These are phyloP conservation scores for Coelastrella sp. DNA, from an alignment of 139 green algal genomes.

Conservation along the genomic window DNA sequence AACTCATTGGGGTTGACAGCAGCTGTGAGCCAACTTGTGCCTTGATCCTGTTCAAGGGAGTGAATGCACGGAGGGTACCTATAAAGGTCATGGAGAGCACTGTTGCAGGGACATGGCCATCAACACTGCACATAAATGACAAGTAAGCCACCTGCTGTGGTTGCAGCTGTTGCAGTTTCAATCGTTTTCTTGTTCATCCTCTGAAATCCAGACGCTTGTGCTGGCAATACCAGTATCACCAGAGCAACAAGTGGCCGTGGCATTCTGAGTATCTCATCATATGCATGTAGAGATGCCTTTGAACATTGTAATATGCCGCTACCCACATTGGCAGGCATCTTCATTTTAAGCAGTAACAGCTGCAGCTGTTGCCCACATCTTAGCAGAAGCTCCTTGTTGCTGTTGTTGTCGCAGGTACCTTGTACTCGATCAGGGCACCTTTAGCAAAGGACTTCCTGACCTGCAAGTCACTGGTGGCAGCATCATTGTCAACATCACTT, in stretches of 20 bases:
- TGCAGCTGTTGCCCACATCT: too few relatives aligned
- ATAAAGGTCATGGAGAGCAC: conserved; percentile 40
- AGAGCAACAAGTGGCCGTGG: background rate
- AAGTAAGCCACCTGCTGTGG: conserved; percentile 7
- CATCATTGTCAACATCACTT: conserved; percentile 30
- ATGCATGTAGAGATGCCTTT: too few relatives aligned
- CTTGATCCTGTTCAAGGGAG: conserved; percentile 47
- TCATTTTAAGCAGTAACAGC: too few relatives aligned
- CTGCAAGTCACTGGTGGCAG: conserved; percentile 20
- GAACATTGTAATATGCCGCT: too few relatives aligned
- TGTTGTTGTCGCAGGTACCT: conserved; percentile 35
- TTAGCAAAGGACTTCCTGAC: background rate
- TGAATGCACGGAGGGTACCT: conserved; percentile 37
- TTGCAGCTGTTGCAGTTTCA: background rate
- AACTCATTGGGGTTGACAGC: conserved; percentile 23
- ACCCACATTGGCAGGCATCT: too few relatives aligned
- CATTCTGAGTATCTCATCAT: too few relatives aligned
- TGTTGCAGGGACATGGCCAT: conserved; percentile 20
- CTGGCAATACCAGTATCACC: background rate
- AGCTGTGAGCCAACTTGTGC: conserved; percentile 43
- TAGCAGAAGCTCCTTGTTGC: background rate
- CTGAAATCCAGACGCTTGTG: too few relatives aligned
- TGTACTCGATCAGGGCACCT: conserved; percentile 31
- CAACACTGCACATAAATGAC: conserved; percentile 50
- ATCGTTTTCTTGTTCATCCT: too few relatives aligned